phyloP scores from a whole-genome alignment of 192 early-diverging fungal species.

The Podila minutissima region DNA sequence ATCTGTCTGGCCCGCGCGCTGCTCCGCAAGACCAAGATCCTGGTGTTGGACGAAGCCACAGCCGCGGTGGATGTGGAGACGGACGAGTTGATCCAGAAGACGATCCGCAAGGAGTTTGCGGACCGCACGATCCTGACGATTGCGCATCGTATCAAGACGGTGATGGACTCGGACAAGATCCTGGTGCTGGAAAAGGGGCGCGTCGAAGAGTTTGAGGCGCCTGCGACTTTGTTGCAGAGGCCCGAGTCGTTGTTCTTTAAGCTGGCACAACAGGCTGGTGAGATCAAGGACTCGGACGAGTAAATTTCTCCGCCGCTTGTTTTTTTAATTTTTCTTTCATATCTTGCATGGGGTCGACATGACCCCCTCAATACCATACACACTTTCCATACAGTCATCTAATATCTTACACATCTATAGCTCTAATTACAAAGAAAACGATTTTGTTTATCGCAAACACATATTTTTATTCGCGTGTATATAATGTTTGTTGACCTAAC shows the following conservation, averaged over 20 bases:
- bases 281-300: slow-evolving; percentile 29
- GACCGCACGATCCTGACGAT: slow-evolving; percentile 86
- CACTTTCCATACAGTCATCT: too few species aligned
- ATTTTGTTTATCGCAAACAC: too few species aligned
- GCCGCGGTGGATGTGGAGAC: slow-evolving; percentile 59
- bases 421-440: too few species aligned
- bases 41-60: slow-evolving; percentile 60
- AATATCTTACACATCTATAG: too few species aligned
- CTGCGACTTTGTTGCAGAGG: slow-evolving; percentile 23
- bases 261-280: slow-evolving; percentile 36
- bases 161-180: slow-evolving; percentile 87
- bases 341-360: not conserved
- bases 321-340: not conserved
- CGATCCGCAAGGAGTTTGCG: slow-evolving; percentile 80
- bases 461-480: not conserved
- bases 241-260: slow-evolving; percentile 31
- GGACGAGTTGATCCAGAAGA: slow-evolving; percentile 61
- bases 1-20: slow-evolving; percentile 76
- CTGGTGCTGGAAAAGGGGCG: slow-evolving; percentile 80
- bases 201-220: slow-evolving; percentile 44
- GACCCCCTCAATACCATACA: too few species aligned
- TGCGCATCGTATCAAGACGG: slow-evolving; percentile 90
- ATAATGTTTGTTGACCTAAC: not conserved
- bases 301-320: not conserved
- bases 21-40: slow-evolving; percentile 63